phyloP scores from a whole-genome alignment of 1,284 basidiomycete species.

The Moniliella sp. region DNA sequence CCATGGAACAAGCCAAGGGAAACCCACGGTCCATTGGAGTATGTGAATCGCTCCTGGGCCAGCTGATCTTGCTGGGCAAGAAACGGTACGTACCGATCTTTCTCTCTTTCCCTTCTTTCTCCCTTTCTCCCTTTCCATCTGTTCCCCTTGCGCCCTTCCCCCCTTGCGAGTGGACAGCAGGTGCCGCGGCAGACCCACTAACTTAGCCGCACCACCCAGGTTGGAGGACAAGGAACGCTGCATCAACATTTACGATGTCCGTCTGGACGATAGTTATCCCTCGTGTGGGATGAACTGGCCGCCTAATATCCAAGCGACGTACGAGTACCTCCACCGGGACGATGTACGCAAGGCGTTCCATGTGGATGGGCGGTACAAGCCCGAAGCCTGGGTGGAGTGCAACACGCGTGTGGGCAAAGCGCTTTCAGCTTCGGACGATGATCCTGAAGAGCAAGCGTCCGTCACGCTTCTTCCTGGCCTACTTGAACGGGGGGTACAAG shows the following conservation, averaged over 20 bases:
- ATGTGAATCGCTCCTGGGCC: slow-evolving; percentile 50
- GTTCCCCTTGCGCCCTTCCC: background rate
- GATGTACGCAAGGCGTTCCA: slow-evolving; percentile 69
- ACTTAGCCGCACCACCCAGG: background rate
- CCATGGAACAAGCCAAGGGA: too few species aligned
- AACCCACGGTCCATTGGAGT: slow-evolving; percentile 44
- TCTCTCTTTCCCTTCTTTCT: background rate
- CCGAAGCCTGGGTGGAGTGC: slow-evolving; percentile 76
- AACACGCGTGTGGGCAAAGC: slow-evolving; percentile 47
- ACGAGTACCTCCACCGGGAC: slow-evolving; percentile 54
- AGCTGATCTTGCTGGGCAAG: slow-evolving; percentile 45
- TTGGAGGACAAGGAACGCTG: slow-evolving; percentile 41
- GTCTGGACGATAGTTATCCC: slow-evolving; percentile 60
- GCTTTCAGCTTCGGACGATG: slow-evolving; percentile 36
- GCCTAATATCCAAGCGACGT: slow-evolving; percentile 57
- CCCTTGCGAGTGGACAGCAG: too few species aligned
- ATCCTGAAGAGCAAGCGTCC: slow-evolving; percentile 41
- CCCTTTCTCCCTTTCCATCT: slow-evolving; percentile 1
- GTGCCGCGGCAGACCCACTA: too few species aligned
- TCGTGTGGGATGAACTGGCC: slow-evolving; percentile 98
- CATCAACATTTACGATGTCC: slow-evolving; percentile 84
- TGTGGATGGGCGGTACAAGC: slow-evolving; percentile 45
- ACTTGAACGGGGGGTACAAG: slow-evolving; percentile 49
- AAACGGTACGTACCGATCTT: slow-evolving; percentile 42
- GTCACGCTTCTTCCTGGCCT: slow-evolving; percentile 59